Conservation (phyloP, 305 asterid species). For the Fraxinus latifolia region DNA sequence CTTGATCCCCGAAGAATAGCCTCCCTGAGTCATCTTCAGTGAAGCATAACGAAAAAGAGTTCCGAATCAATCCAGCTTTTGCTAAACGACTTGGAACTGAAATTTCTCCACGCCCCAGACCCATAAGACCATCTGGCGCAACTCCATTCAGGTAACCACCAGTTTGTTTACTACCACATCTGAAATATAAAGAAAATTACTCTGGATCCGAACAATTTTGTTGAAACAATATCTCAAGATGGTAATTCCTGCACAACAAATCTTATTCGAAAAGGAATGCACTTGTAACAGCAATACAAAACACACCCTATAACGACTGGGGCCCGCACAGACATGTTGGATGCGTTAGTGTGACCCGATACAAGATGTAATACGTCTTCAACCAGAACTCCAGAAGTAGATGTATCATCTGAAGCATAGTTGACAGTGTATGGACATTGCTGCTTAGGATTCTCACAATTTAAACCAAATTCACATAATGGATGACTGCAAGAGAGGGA, state of each 20-base stretch:
- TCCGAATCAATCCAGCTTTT: constrained; percentile 46
- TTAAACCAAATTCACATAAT: constrained; percentile 42
- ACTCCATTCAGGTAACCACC: constrained; percentile 59
- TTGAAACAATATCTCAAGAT: not conserved
- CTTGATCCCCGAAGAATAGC: constrained; percentile 64
- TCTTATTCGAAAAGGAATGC: not conserved
- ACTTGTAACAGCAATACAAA: constrained; percentile 12
- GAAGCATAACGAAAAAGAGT: constrained; percentile 57
- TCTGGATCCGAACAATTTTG: constrained; percentile 17
- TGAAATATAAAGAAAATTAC: constrained; percentile 24
- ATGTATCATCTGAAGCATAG: constrained; percentile 49
- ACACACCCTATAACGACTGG: constrained; percentile 53
- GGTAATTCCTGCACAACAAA: constrained; percentile 2
- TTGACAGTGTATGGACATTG: constrained; percentile 51
- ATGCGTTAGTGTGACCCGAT: constrained; percentile 32
- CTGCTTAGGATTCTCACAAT: constrained; percentile 39
- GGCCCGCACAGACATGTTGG: constrained; percentile 48
- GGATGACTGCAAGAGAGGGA: constrained; percentile 47
- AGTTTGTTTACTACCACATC: constrained; percentile 61
- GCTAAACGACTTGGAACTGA: constrained; percentile 59
- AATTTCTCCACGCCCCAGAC: constrained; percentile 61
- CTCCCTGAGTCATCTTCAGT: constrained; percentile 62
- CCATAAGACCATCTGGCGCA: constrained; percentile 64
- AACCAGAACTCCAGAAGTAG: constrained; percentile 59
- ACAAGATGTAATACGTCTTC: constrained; percentile 56